Base-by-base conservation (phyloP, 2,329 filamentous ascomycete species). In the Fusarium coicis region DNA sequence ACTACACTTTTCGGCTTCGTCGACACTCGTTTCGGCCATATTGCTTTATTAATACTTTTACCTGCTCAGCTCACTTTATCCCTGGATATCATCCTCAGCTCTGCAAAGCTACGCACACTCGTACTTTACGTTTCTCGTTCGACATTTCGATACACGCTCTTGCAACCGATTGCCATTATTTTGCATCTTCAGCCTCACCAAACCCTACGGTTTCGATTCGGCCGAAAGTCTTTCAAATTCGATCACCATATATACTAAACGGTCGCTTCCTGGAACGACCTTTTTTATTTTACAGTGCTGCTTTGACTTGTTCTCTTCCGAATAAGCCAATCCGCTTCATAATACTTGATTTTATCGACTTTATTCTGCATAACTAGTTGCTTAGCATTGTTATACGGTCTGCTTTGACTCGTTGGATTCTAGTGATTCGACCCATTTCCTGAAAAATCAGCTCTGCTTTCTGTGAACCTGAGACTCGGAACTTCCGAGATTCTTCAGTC, bases 1-100 rank as follows among this genome's bases (percentile, higher is more conserved):
- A 77, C 72, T 60, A 68, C 58, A 72, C 66, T 70, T 78, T 76
- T 76, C 69, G 72, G 62, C 75, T 70, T 77, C 74, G 75, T 76
- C 76, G 76, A 80, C 80, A 66, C 75, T 81, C 79, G 73, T 80
- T 81, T 75, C 70, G 63, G 66, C 65, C 75, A 64, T 79, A 80
- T 76, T 74, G 70, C 74, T 72, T 77, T 77, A 74, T 69, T 78
- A 77, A 79, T 80, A 80, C 75, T 78, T 53, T 74, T 80, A 72
- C 78, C 76, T 73, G 68, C 71, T 78, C 72, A 64, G 50, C 50
- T 53, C 50, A 53, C 34, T 68, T 34, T 68, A 62, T 60, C 43
- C 57, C 59, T 65, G 67, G 67, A 72, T 74, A 59, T 44, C 37
- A 60, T 71, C 70, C 57, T 63, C 50, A 73, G 71, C 60, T 66